phyloP scores from a whole-genome alignment of 176 grass and related monocot species.

The Oryza punctata region DNA sequence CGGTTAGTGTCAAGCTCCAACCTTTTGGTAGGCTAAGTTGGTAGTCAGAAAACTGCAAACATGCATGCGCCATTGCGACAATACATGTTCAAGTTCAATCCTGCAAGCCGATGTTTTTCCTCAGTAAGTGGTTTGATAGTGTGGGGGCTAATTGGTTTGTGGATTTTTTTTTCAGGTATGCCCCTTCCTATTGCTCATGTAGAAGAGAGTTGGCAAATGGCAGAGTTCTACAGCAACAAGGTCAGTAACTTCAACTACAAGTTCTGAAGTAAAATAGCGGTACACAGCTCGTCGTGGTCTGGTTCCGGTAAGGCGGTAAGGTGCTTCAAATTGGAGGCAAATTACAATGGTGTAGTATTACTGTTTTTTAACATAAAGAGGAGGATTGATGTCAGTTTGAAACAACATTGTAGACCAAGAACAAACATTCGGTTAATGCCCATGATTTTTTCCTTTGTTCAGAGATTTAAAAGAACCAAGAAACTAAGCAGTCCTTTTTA shows the following conservation, averaged over 20 bases:
- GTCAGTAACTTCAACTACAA: background rate
- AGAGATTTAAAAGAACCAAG: background rate
- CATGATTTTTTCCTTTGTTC: background rate
- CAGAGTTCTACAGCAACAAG: conserved; percentile 75
- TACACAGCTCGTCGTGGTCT: background rate
- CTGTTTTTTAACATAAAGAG: background rate
- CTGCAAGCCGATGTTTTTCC: background rate
- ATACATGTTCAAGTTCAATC: background rate
- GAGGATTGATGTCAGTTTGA: background rate
- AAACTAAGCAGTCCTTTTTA: background rate
- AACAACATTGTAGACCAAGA: background rate
- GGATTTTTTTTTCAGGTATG: conserved; percentile 44
- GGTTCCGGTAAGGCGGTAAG: background rate
- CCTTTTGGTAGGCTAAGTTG: conserved; percentile 7
- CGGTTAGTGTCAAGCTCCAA: conserved; percentile 42
- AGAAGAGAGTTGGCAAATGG: conserved; percentile 71
- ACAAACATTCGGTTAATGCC: background rate
- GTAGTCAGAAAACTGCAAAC: background rate
- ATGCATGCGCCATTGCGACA: background rate
- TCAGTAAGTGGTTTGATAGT: background rate
- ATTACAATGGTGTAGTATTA: background rate
- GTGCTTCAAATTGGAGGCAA: background rate
- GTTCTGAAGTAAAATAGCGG: background rate
- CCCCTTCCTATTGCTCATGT: conserved; percentile 64
- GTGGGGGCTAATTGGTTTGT: background rate